Base-by-base conservation (phyloP, 192 early-diverging fungal species). In the Funneliformis mosseae region DNA sequence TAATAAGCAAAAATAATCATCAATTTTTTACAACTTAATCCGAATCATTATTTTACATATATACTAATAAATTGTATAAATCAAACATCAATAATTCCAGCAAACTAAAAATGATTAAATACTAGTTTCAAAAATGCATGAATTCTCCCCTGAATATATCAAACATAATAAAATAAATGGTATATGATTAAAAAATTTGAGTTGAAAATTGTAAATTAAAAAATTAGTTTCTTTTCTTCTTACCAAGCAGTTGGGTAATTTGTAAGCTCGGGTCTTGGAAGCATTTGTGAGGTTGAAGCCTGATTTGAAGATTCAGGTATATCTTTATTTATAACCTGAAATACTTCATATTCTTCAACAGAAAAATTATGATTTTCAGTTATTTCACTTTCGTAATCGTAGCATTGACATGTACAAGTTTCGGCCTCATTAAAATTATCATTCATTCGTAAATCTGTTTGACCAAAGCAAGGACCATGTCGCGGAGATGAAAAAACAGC, bases 271-370 rank as follows among this genome's bases (percentile, higher is more conserved):
- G 63, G 63, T 42, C 67, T 69, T n/a, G 38, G 38, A 7, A 21
- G 25, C 63, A 28, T 25, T 5, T 16, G 23, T 28, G 63, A 66
- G 14, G 27, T 41, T 69, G 67, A 21, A 64, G 63, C 8, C 18
- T 69, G 27, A 38, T 38, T 38, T 39, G 67, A 5, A 66, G 63
- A 14, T 6, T 33, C 33, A 42, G 25, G 67, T n/a, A 7, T 39
- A 43, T 69, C 73, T 59, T 59, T 74, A 59, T 74, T 59, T 21
- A 50, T 23, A 38, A 74, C 50, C 27, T 74, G 73, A 74, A 74
- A 74, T 33, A 74, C 73, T 74, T 74, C 73, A 74, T 55, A 74
- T 59, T 74, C 73, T 59, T 74, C 73, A 59, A 74, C 73, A 5
- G 73, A 48, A 50, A 74, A 74, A 59, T 23, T 59, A 25, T 46